These are phyloP conservation scores for Russula earlei DNA, from an alignment of 768 basidiomycete genomes.

Conservation along the genomic window DNA sequence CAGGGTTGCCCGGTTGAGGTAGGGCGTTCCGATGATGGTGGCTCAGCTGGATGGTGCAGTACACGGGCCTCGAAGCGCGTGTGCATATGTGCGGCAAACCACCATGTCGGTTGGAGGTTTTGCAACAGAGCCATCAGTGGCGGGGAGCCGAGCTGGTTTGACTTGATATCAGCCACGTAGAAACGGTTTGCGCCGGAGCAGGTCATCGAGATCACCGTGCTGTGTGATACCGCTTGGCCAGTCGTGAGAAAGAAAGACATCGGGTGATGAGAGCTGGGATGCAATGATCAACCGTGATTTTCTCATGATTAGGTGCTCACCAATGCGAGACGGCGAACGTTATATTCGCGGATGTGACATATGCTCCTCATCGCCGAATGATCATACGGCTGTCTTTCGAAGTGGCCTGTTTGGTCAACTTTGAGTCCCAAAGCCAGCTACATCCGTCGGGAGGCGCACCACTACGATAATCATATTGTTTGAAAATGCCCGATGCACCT, in stretches of 20 bases:
- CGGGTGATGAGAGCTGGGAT: slow-evolving; percentile 46
- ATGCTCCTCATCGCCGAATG: slow-evolving; percentile 63
- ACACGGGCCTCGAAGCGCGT: slow-evolving; percentile 73
- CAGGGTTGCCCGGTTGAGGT: slow-evolving; percentile 31
- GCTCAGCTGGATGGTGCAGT: slow-evolving; percentile 27
- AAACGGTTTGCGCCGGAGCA: slow-evolving; percentile 72
- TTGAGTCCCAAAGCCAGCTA: slow-evolving; percentile 12
- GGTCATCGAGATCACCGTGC: slow-evolving; percentile 55
- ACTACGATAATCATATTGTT: slow-evolving; percentile 57
- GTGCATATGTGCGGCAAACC: slow-evolving; percentile 92
- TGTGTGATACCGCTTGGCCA: slow-evolving; percentile 87
- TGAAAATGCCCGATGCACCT: slow-evolving; percentile 91
- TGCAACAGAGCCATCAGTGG: slow-evolving; percentile 71
- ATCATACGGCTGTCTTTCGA: slow-evolving; percentile 78
- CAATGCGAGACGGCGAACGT: slow-evolving; percentile 66
- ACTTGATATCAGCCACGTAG: slow-evolving; percentile 61
- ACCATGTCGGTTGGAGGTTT: slow-evolving; percentile 69
- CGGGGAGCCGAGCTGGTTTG: slow-evolving; percentile 72
- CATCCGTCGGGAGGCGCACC: slow-evolving; percentile 33
- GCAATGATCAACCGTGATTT: not conserved
- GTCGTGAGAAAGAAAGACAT: slow-evolving; percentile 91
- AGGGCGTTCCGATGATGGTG: not conserved
- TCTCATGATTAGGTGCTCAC: slow-evolving; percentile 29
- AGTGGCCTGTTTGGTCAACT: slow-evolving; percentile 45
- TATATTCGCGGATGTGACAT: slow-evolving; percentile 87